Percentiles rank a stretch among this genome's conserved stretches.
phyloP scores from a whole-genome alignment of 495 filamentous ascomycete species.

The Penicillium goetzii region DNA sequence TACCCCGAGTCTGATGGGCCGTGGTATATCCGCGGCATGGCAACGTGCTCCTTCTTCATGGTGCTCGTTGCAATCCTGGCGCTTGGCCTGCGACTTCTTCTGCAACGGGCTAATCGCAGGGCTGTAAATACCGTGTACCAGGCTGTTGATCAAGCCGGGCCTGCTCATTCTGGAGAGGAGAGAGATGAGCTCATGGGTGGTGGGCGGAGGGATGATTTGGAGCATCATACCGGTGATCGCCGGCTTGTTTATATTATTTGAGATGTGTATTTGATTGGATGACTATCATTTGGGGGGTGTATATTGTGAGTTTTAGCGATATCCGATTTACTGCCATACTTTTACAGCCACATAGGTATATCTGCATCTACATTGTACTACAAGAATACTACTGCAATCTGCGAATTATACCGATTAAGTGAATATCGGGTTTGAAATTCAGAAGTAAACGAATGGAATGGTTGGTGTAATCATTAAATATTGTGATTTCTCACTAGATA shows the following conservation, averaged over 20 bases:
- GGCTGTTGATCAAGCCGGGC: conserved; percentile 23
- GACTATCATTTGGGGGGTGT: background rate
- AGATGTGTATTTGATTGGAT: background rate
- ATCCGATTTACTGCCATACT: background rate
- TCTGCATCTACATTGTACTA: background rate
- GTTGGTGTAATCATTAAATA: conserved; percentile 8
- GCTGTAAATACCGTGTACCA: conserved; percentile 25
- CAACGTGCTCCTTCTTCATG: conserved; percentile 63
- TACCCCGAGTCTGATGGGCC: conserved; percentile 61
- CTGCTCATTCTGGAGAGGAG: conserved; percentile 34
- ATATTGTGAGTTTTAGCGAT: conserved; percentile 5
- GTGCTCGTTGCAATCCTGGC: conserved; percentile 51
- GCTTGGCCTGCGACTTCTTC: conserved; percentile 47
- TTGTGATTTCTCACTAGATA: background rate
- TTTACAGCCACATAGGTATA: background rate
- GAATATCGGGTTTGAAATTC: background rate
- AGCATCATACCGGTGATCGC: conserved; percentile 29
- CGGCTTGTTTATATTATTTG: conserved; percentile 41
- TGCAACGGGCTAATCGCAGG: conserved; percentile 48
- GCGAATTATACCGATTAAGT: background rate
- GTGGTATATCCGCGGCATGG: conserved; percentile 63
- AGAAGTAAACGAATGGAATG: background rate
- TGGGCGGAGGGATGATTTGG: conserved; percentile 26
- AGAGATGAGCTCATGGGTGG: conserved; percentile 46
- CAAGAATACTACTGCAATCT: background rate